Evolutionary conservation across 768 basidiomycete genomes (phyloP), one percentile per base, ranked within the genome.

Genomic region (Rubroboletus satanas): DNA sequence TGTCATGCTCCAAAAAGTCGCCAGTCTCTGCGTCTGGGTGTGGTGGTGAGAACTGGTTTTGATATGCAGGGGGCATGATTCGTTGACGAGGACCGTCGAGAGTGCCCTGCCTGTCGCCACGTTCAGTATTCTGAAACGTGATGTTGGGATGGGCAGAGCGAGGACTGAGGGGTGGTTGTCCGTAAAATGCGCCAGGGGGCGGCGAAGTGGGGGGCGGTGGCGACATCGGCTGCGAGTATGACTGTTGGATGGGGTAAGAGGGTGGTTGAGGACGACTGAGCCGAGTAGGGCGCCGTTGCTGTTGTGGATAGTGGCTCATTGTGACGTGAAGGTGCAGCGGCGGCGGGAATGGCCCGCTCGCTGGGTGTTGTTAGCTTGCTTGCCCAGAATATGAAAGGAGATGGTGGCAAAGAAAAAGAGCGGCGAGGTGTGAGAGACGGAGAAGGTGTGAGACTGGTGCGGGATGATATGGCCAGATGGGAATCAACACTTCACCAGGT

Each of bases 111-210:
- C 88, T 80, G 72, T 89, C 88, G 45, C 88, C 88, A 65, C 79
- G 80, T 67, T 91, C 89, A 17, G 60, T 75, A 52, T 76, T 77
- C 69, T 85, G 84, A 66, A 92, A 92, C 35, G 85, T 85, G 26
- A 92, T 84, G 60, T 76, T 79, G 42, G 75, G 61, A 36, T 58
- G 57, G 15, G n/a, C 46, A 17, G 63, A 42, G 28, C 69, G 69
- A 21, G 64, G 51, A 45, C 38, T 60, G 47, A 52, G 21, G 39
- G 56, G 47, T 31, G 39, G 68, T 39, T 65, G 67, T 4, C 42
- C 51, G n/a, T 69, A 57, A 42, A 56, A 54, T 33, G 37, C 12
- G 5, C 53, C 58, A 7, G 61, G 53, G 21, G 62, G 37, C 2
- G 58, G 55, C 9, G 68, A 57, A 4, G 52, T 53, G 17, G 66